These are phyloP conservation scores for Aspergillus conjunctus DNA, from an alignment of 495 filamentous ascomycete species.

Conservation along the genomic window DNA sequence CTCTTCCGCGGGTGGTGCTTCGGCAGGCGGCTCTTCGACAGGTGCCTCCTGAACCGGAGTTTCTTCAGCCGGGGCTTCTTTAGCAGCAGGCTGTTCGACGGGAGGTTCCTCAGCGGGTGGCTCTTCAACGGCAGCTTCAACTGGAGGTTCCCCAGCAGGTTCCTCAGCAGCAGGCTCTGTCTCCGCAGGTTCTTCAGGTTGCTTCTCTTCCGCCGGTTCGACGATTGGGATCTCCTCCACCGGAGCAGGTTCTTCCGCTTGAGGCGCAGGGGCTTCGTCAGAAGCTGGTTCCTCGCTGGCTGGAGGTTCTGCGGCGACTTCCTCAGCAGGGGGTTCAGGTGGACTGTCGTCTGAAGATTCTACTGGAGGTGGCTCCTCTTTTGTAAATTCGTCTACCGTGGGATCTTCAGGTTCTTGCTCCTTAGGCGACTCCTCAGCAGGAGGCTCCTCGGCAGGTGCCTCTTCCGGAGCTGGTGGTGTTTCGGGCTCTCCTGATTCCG, in stretches of 20 bases:
- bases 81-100: constrained; percentile 7
- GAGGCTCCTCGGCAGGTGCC: constrained; percentile 13
- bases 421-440: background rate
- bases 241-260: constrained; percentile 15
- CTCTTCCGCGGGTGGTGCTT: constrained; percentile 19
- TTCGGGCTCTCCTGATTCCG: background rate
- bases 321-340: constrained; percentile 12
- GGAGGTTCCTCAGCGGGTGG: background rate
- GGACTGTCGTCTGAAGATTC: background rate
- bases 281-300: constrained; percentile 7
- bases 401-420: constrained; percentile 10
- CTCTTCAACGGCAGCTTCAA: constrained; percentile 1
- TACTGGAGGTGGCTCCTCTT: constrained; percentile 5
- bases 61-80: constrained; percentile 20
- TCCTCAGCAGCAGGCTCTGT: constrained; percentile 9
- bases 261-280: constrained; percentile 20
- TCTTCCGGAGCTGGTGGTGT: constrained; percentile 16
- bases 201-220: constrained; percentile 9
- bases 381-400: too few relatives aligned
- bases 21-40: constrained; percentile 12
- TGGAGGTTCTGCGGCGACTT: constrained; percentile 9
- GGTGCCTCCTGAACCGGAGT: constrained; percentile 6
- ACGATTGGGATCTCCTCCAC: constrained; percentile 9
- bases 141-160: constrained; percentile 14
- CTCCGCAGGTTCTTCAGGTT: constrained; percentile 16